These are phyloP conservation scores for Kandelia obovata DNA, from an alignment of 345 rosid genomes.

Conservation along the genomic window DNA sequence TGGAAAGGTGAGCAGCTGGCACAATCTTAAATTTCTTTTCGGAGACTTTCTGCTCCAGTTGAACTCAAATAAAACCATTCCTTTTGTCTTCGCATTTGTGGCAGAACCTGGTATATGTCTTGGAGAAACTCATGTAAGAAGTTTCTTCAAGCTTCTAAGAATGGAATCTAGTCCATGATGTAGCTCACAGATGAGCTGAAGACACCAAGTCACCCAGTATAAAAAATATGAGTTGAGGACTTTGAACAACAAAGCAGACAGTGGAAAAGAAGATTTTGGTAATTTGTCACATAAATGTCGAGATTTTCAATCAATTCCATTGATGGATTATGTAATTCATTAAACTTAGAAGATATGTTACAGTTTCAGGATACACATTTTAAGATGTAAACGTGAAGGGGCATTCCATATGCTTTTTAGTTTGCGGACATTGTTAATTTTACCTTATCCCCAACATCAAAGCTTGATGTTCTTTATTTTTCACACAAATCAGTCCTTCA, in stretches of 20 bases:
- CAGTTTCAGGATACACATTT: background rate
- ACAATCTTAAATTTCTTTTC: slow-evolving; percentile 3
- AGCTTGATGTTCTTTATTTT: no score
- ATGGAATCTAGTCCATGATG: background rate
- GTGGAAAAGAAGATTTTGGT: background rate
- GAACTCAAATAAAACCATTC: slow-evolving; percentile 15
- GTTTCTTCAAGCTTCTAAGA: slow-evolving; percentile 8
- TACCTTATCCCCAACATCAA: no score
- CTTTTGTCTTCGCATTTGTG: slow-evolving; percentile 12
- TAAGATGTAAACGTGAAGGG: background rate
- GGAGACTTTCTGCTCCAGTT: slow-evolving; percentile 12
- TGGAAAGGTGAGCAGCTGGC: slow-evolving; percentile 58
- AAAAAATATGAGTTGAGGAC: background rate
- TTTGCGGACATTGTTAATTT: no score
- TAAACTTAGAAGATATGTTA: background rate
- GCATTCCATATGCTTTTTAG: no score
- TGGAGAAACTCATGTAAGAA: slow-evolving; percentile 68
- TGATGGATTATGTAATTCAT: background rate
- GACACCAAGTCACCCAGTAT: slow-evolving; percentile 12
- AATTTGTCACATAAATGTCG: background rate
- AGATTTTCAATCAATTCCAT: background rate
- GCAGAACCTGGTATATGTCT: slow-evolving; percentile 83
- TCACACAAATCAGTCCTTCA: no score
- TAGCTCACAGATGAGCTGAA: background rate
- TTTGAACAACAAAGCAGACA: background rate